phyloP scores from a whole-genome alignment of 768 basidiomycete species.

The Leccinum boreale region DNA sequence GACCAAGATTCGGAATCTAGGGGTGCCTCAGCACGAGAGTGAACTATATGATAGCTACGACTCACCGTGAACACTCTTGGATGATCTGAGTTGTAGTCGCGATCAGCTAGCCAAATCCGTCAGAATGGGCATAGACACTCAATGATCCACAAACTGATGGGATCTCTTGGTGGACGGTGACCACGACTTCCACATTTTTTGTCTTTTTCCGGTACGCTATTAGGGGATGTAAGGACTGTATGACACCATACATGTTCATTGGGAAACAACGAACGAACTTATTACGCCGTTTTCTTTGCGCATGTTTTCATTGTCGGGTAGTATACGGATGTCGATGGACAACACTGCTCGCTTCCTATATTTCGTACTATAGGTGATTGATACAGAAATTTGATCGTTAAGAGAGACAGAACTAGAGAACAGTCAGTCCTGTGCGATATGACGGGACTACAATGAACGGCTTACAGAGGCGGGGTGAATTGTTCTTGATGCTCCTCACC shows the following conservation, averaged over 20 bases:
- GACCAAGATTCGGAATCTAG: too few relatives aligned
- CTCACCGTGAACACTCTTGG: too few relatives aligned
- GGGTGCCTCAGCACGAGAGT: too few relatives aligned
- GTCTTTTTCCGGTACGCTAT: constrained; percentile 14
- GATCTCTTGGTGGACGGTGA: too few relatives aligned
- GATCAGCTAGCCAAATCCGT: too few relatives aligned
- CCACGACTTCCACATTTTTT: too few relatives aligned
- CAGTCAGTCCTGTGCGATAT: background rate
- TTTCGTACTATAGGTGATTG: background rate
- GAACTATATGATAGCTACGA: too few relatives aligned
- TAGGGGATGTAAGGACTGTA: background rate
- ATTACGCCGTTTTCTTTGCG: too few relatives aligned
- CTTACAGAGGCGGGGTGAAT: constrained; percentile 10
- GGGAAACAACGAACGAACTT: constrained; percentile 5
- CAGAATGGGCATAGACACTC: too few relatives aligned
- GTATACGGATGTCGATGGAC: background rate
- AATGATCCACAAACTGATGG: too few relatives aligned
- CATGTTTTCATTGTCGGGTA: background rate
- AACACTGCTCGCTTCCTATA: background rate
- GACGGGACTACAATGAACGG: background rate
- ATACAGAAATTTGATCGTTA: background rate
- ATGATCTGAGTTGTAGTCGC: too few relatives aligned
- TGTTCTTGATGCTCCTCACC: background rate
- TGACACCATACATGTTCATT: background rate
- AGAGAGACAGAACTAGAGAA: background rate